Base-by-base conservation (phyloP, 2,329 filamentous ascomycete species). In the Nectriaceae sp. region DNA sequence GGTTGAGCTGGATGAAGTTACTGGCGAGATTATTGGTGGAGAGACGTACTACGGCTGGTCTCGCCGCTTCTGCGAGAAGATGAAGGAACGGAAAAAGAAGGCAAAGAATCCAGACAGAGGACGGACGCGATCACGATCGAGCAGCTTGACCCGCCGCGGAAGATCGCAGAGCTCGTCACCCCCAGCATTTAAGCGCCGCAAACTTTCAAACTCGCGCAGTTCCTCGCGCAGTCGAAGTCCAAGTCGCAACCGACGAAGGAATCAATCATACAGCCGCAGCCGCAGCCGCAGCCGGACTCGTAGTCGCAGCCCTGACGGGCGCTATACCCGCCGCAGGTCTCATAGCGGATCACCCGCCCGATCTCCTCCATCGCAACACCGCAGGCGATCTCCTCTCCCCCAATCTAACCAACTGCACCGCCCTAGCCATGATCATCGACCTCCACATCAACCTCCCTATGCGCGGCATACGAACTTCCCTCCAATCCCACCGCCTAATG, bases 31-130 rank as follows among this genome's bases (percentile, higher is more conserved):
- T 2, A 65, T 85, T 5, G 76, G 78, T 5, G 85, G 85, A 2
- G 85, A 89, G 54, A 89, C 88, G 1, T 95, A 95, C 66, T 95
- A 95, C 64, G 91, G 90, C 52, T 96, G 91, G 91, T 93, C 90
- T 4, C 79, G 82, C 33, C 75, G 75, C 1, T 94, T 96, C 58
- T 95, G 89, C 65, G 77, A 89, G 56, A 88, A 87, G 62, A 94
- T 94, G 87, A 90, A 87, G 69, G 71, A 75, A 42, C 75, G 79
- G 31, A 71, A 65, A 38, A 74, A 70, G 46, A 40, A 20, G 3
- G 43, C 44, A 15, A 52, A 50, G 31, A 49, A 46, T 10, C 54
- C 57, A 4, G 65, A 51, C 1, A 41, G 70, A 21, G 70, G 67
- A 4, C 65, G 70, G 4, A 73, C 74, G 3, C 54, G 50, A 8